A percentile compares a stretch with the other conserved stretches of the same genome.
phyloP scores from a whole-genome alignment of 108 stramenopile species.

The Cyclotella kingstonii region DNA sequence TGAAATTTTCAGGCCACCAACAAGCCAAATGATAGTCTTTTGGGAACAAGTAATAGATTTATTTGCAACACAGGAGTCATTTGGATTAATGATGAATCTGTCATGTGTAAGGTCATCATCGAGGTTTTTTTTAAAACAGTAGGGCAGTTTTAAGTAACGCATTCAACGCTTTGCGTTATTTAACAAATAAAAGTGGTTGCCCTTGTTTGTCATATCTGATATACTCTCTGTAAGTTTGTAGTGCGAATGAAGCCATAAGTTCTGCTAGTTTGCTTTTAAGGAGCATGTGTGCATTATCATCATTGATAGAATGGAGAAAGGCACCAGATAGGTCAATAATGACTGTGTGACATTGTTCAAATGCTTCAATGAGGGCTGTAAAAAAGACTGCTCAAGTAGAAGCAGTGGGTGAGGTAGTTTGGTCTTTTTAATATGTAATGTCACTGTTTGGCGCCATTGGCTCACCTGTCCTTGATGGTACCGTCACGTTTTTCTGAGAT shows the following conservation, averaged over 20 bases:
- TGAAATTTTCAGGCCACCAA: too few species aligned
- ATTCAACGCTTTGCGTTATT: constrained; percentile 33
- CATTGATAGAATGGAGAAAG: constrained; percentile 36
- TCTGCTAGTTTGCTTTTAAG: background rate
- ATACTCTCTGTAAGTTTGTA: background rate
- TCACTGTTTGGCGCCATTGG: too few species aligned
- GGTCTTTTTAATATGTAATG: too few species aligned
- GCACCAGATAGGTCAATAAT: constrained; percentile 48
- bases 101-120: constrained; percentile 2
- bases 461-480: too few species aligned
- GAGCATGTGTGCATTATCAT: constrained; percentile 18
- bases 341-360: too few species aligned
- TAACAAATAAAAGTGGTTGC: constrained; percentile 32
- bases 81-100: constrained; percentile 48
- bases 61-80: constrained; percentile 55
- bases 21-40: too few species aligned
- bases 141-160: background rate
- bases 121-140: constrained; percentile 13
- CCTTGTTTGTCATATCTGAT: background rate
- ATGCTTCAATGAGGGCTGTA: too few species aligned
- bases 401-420: too few species aligned
- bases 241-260: background rate
- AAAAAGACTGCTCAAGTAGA: too few species aligned
- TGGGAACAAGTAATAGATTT: too few species aligned
- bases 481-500: too few species aligned